Evolutionary conservation across 192 early-diverging fungal genomes (phyloP), one percentile per base, ranked within the genome.

Genomic region (Phycomyces blakesleeanus): DNA sequence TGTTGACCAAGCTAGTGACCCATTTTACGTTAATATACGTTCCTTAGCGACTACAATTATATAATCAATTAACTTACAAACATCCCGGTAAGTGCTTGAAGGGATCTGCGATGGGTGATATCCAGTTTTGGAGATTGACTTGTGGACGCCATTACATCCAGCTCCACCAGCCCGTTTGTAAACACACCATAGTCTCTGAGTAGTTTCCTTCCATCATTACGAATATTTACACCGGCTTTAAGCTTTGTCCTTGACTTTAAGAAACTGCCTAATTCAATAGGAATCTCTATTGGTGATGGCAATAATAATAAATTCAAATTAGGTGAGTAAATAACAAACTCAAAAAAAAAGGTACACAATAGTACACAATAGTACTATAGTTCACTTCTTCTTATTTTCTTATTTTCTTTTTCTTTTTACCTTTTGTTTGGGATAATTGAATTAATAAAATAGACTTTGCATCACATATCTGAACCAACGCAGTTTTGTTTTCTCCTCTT

Each of bases 191-290:
- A 73, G 34, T 73, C 71, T 0, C 60, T 29, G n/a, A 59, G 53
- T 26, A 73, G 34, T 16, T 73, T 73, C 5, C 57, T 21, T 2
- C 60, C 71, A 15, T 73, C 71, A 5, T 57, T 59, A 52, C 51
- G 39, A 18, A 73, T 67, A 38, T 63, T 63, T 18, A 73, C 71
- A 14, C 71, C 71, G 6, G 60, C 49, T 55, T 73, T 73, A 18
- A 57, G 18, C 29, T 62, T 63, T 16, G 34, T 49, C 37, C 51
- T 50, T 10, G 50, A 38, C 20, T 62, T 39, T 25, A 73, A 21
- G 50, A 73, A 59, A 3, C 27, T 10, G 2, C 22, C 14, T 14
- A 73, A 51, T 29, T 58, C 61, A 5, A 14, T 9, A 22, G 71
- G 71, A 25, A 71, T 39, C 7, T 34, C 68, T 71, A 49, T 49